phyloP scores from a whole-genome alignment of 2,329 filamentous ascomycete genomes.

The Calycina herbarum region DNA sequence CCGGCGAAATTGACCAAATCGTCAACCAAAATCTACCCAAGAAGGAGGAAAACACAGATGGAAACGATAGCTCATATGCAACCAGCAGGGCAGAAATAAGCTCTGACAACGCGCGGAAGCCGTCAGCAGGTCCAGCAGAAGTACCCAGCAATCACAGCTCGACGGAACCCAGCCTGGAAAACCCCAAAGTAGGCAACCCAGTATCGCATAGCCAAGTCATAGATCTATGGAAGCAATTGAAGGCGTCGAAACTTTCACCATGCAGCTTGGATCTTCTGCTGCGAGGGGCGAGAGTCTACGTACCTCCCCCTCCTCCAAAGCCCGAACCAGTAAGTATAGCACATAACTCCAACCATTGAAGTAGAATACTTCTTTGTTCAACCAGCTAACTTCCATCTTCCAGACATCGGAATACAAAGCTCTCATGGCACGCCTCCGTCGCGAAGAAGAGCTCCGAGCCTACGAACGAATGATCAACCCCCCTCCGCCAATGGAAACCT shows the following conservation, averaged over 20 bases:
- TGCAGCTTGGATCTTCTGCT: constrained; percentile 70
- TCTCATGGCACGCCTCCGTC: constrained; percentile 81
- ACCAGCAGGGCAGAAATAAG: not conserved
- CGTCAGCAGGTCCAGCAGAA: constrained; percentile 3
- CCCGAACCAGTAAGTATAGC: constrained; percentile 66
- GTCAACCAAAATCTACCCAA: not conserved
- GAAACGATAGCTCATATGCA: not conserved
- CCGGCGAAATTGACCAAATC: not conserved
- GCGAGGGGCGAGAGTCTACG: constrained; percentile 69
- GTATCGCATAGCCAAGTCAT: constrained; percentile 72
- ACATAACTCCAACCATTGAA: not conserved
- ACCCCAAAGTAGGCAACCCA: constrained; percentile 56
- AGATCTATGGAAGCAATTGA: constrained; percentile 57
- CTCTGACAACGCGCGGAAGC: not conserved
- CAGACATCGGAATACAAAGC: constrained; percentile 81
- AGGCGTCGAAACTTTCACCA: constrained; percentile 34
- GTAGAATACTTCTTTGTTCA: constrained; percentile 6
- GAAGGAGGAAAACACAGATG: not conserved
- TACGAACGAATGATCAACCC: constrained; percentile 81
- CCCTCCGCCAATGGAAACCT: constrained; percentile 54
- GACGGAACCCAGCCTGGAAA: constrained; percentile 49
- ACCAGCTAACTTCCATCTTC: constrained; percentile 15
- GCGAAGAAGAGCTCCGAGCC: constrained; percentile 75
- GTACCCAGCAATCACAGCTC: not conserved
- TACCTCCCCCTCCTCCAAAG: constrained; percentile 78